Conservation (phyloP, 1,284 basidiomycete species). For the Melanopsichium pennsylvanicum region DNA sequence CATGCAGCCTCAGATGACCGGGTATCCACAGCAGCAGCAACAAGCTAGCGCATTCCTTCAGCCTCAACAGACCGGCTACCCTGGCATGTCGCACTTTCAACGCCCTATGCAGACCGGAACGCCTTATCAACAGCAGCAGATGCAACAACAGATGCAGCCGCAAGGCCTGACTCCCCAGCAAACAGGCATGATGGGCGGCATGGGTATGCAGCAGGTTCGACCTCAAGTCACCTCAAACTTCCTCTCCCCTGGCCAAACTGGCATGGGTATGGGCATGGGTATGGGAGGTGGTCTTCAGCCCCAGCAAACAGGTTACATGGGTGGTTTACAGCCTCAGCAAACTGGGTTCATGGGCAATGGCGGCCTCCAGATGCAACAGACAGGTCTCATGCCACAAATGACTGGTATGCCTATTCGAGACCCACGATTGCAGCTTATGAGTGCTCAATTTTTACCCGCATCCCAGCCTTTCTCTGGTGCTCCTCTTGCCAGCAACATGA, state of each 20-base stretch:
- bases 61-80: slow-evolving; percentile 52
- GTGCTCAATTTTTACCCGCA: slow-evolving; percentile 63
- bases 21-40: slow-evolving; percentile 51
- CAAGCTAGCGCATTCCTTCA: slow-evolving; percentile 44
- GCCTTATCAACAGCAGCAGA: slow-evolving; percentile 32
- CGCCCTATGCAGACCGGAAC: slow-evolving; percentile 51
- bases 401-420: slow-evolving; percentile 63
- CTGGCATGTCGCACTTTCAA: slow-evolving; percentile 48
- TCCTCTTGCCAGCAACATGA: slow-evolving; percentile 61
- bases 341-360: slow-evolving; percentile 50
- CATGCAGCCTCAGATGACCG: slow-evolving; percentile 52
- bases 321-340: slow-evolving; percentile 52
- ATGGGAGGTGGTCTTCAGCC: slow-evolving; percentile 37
- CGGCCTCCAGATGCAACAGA: slow-evolving; percentile 55
- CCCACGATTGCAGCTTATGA: slow-evolving; percentile 64
- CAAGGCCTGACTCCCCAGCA: slow-evolving; percentile 36
- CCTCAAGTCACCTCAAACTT: slow-evolving; percentile 1
- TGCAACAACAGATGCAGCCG: slow-evolving; percentile 34
- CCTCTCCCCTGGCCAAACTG: slow-evolving; percentile 6
- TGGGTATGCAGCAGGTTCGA: slow-evolving; percentile 12
- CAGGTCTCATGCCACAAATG: slow-evolving; percentile 63
- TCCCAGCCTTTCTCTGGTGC: slow-evolving; percentile 62
- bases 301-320: slow-evolving; percentile 53
- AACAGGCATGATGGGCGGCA: slow-evolving; percentile 38
- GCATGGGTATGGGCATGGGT: slow-evolving; percentile 25